These are phyloP conservation scores for Boletus rubropictus DNA, from an alignment of 768 basidiomycete species.

Conservation along the genomic window DNA sequence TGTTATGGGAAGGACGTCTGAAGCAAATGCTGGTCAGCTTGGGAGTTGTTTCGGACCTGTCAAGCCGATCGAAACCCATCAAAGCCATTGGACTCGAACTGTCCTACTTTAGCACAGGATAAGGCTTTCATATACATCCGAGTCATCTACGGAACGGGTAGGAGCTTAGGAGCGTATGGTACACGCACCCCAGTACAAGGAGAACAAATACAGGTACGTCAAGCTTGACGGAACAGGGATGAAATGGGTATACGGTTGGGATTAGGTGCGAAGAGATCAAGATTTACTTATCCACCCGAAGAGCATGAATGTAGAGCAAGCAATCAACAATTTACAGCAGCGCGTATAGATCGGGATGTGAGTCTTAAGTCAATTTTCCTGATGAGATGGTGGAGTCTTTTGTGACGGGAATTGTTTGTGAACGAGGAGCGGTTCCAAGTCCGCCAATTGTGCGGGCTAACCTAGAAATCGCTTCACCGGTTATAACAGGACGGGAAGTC, in stretches of 20 bases:
- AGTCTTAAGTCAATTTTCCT: conserved; percentile 9
- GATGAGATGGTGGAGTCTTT: conserved; percentile 26
- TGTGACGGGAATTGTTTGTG: conserved; percentile 22
- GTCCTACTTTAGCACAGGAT: conserved; percentile 79
- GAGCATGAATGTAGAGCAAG: conserved; percentile 11
- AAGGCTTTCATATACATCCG: background rate
- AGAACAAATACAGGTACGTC: conserved; percentile 21
- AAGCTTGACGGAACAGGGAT: conserved; percentile 11
- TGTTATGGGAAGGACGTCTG: conserved; percentile 93
- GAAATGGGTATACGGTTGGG: conserved; percentile 21
- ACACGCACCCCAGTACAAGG: conserved; percentile 12
- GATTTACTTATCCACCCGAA: conserved; percentile 17
- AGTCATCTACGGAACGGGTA: conserved; percentile 11
- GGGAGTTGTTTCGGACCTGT: conserved; percentile 87
- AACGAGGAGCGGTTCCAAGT: conserved; percentile 22
- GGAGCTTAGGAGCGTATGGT: conserved; percentile 17
- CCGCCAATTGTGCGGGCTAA: conserved; percentile 58
- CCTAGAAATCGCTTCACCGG: conserved; percentile 62
- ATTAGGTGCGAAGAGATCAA: conserved; percentile 12
- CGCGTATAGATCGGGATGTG: conserved; percentile 8
- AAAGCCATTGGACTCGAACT: conserved; percentile 88
- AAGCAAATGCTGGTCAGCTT: conserved; percentile 85
- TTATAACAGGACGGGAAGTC: conserved; percentile 60
- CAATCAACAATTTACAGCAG: conserved; percentile 9
- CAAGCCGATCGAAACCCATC: conserved; percentile 80